Conservation (phyloP, 1,284 basidiomycete species). For the Macrocybe sp. region DNA sequence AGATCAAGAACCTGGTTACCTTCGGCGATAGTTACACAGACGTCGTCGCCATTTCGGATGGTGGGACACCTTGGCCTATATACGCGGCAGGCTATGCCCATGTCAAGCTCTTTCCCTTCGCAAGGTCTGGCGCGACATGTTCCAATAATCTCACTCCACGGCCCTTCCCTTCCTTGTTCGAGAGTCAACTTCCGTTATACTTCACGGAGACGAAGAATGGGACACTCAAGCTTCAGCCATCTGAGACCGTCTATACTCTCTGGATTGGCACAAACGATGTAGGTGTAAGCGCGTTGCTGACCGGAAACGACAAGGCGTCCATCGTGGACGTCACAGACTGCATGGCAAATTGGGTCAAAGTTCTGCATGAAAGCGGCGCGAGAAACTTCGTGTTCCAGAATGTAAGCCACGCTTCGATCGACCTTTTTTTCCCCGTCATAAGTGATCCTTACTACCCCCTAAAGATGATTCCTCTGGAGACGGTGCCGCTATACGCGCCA, state of each 20-base stretch:
- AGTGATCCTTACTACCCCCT: neutral
- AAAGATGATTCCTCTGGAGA: slow-evolving; percentile 43
- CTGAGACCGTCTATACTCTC: slow-evolving; percentile 33
- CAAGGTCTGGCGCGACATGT: slow-evolving; percentile 36
- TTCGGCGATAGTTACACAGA: slow-evolving; percentile 41
- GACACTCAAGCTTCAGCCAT: slow-evolving; percentile 19
- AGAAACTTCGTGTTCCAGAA: slow-evolving; percentile 39
- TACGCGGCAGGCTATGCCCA: slow-evolving; percentile 31
- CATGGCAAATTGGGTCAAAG: slow-evolving; percentile 35
- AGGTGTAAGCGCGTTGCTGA: slow-evolving; percentile 30
- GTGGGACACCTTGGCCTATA: slow-evolving; percentile 28
- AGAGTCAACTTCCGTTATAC: slow-evolving; percentile 31
- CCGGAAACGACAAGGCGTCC: slow-evolving; percentile 23
- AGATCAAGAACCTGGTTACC: slow-evolving; percentile 33
- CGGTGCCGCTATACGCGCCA: slow-evolving; percentile 30
- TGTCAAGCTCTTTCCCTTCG: slow-evolving; percentile 30
- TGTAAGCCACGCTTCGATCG: slow-evolving; percentile 17
- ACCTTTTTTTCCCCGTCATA: neutral
- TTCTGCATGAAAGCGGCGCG: slow-evolving; percentile 32
- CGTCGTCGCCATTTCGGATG: slow-evolving; percentile 19
- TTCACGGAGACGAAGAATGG: slow-evolving; percentile 22
- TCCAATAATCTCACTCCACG: slow-evolving; percentile 34
- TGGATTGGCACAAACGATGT: slow-evolving; percentile 42
- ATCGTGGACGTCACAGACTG: slow-evolving; percentile 33
- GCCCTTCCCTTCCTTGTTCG: slow-evolving; percentile 31